Conservation (phyloP, 208 protist species). For the Giardia duodenalis region DNA sequence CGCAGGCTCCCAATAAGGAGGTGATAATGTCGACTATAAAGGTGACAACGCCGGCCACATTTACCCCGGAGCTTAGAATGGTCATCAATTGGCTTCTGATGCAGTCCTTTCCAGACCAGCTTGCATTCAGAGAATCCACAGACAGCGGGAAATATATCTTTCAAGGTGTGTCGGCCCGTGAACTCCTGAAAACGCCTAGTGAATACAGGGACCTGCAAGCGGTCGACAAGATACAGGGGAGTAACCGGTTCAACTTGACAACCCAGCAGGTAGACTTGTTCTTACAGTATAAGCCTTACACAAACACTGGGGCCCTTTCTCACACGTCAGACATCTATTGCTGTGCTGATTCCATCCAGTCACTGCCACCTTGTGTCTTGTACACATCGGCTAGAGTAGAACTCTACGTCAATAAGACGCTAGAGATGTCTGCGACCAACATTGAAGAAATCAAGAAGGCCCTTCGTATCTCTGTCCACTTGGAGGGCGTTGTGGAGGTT, state of each 20-base stretch:
- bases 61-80: background rate
- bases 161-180: background rate
- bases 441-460: background rate
- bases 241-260: background rate
- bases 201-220: background rate
- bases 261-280: background rate
- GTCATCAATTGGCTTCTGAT: background rate
- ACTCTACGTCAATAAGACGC: background rate
- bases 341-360: too few relatives aligned
- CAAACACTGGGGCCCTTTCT: background rate
- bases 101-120: background rate
- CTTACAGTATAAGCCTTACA: background rate
- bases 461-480: background rate
- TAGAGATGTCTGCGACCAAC: too few relatives aligned
- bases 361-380: background rate
- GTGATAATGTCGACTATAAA: background rate
- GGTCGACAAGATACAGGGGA: background rate
- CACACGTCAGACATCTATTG: background rate
- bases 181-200: background rate
- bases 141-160: background rate
- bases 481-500: too few relatives aligned
- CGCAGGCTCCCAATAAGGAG: background rate
- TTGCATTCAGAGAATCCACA: background rate
- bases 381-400: background rate
- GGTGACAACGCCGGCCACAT: background rate